Percentiles rank a stretch among this genome's conserved stretches.
Evolutionary conservation across 1,139 yeast species (phyloP).

Genomic region (Sugiyamaella grinbergsii): DNA sequence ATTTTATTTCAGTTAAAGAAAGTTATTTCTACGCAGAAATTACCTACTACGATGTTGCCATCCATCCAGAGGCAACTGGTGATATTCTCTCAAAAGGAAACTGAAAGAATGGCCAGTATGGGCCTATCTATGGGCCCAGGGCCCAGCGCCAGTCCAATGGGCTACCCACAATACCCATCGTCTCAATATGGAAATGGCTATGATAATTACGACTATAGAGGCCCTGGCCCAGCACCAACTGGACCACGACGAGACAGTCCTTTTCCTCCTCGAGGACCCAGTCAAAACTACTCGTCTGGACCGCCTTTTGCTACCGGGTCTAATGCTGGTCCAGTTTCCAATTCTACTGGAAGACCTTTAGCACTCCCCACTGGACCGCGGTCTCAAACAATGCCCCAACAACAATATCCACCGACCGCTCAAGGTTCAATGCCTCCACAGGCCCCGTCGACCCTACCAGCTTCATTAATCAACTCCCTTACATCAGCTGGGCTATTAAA

Average conservation of each 20-base stretch:
- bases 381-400: constrained; percentile 8
- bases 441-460: constrained; percentile 13
- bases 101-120: constrained; percentile 28
- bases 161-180: background rate
- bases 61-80: constrained; percentile 49
- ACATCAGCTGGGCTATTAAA: constrained; percentile 30
- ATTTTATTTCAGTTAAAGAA: constrained; percentile 40
- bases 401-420: constrained; percentile 5
- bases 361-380: constrained; percentile 11
- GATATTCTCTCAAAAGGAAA: constrained; percentile 37
- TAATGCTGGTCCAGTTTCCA: constrained; percentile 6
- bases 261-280: constrained; percentile 6
- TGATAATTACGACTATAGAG: constrained; percentile 2
- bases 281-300: constrained; percentile 8
- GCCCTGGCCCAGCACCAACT: background rate
- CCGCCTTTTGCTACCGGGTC: constrained; percentile 9
- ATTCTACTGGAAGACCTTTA: background rate
- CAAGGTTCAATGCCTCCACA: background rate
- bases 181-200: background rate
- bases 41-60: constrained; percentile 46
- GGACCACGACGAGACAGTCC: background rate
- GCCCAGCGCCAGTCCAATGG: background rate
- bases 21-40: constrained; percentile 36
- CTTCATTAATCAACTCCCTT: constrained; percentile 28
- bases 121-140: background rate